Evolutionary conservation across 371 early-diverging fungal genomes (phyloP), one percentile per base, ranked within the genome.

Genomic region (Dichotomocladium elegans): DNA sequence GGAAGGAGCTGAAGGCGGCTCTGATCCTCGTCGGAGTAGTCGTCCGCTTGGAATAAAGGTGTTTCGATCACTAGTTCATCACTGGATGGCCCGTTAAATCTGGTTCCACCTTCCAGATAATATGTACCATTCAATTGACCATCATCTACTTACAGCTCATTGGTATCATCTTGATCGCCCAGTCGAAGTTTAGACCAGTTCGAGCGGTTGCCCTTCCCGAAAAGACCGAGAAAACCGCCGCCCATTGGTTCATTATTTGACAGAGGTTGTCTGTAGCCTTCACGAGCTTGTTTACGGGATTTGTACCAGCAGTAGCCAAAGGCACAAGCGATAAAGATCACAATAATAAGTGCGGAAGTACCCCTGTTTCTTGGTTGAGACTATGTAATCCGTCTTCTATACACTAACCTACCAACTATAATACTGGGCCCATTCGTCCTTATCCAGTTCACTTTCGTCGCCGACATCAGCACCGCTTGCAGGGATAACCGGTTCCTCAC

Each of bases 21-120:
- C 17, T 53, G 47, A 14, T 64, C 60, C 6, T 60, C 61, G 28
- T 67, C 60, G 19, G 58, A 60, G 46, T 60, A 57, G 4, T 66
- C 70, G 30, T 68, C 77, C 1, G 70, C 73, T 21, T 66, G 68
- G 51, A 70, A 76, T 14, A 76, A 27, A 5, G 77, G 73, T 12
- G 66, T 70, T 30, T 72, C 73, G 31, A 76, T 57, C 0, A 76
- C 77, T 8, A 76, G 53, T 41, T 76, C 77, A 41, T 76, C 77
- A 47, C 76, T 76, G 34, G 29, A 41, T 31, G 21, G 42, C 37
- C 28, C 33, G 28, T 48, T 9, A 22, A 22, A 31, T 11, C n/a
- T n/a, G n/a, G n/a, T n/a, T n/a, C n/a, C n/a, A n/a, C n/a, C n/a
- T n/a, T n/a, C 34, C 9, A 33, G 34, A 33, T 10, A 33, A 33